Base-by-base conservation (phyloP, 352 stramenopile species). In the Phytophthora crassamura region DNA sequence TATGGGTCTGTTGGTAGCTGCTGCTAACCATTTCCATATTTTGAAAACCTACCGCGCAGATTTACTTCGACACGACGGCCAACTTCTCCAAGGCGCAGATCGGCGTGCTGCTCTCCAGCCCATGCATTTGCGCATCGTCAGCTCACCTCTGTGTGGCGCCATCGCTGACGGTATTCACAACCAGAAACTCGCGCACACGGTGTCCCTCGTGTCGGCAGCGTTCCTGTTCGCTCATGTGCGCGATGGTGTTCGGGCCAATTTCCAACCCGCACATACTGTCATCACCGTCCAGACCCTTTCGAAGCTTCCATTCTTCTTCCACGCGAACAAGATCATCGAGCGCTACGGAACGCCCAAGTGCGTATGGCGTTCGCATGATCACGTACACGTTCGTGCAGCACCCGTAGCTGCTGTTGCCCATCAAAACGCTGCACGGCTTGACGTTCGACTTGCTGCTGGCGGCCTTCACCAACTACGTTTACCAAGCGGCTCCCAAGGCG, bases 51-150 rank as follows among this genome's bases (percentile, higher is more conserved):
- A 11, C 12, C 12, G 4, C n/a, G 30, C 46, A 86, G 78, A 86
- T 87, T 49, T 87, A 84, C 68, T 87, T 87, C 67, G 75, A 87
- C 53, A 80, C 75, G 42, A 71, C 64, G 14, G 78, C 62, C 8
- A 59, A 81, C 50, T 90, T 86, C 55, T 72, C 77, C 54, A 90
- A 90, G 61, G 65, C 74, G 34, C 65, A 82, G 58, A 84, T 84
- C 53, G 72, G 75, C 12, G 55, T 84, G 43, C 51, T 84, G 22
- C 53, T 72, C 5, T 52, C 72, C 16, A 77, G 82, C 40, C 75
- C 72, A n/a, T 85, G 71, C 62, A 71, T 82, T 33, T 82, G 73
- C 47, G 63, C 32, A 75, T 82, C 51, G 49, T 82, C 20, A 78
- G 70, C 28, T 61, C 74, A 11, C 73, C 76, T 5, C 63, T 78